phyloP scores from a whole-genome alignment of 208 protist genomes.

The Strigomonas galati region DNA sequence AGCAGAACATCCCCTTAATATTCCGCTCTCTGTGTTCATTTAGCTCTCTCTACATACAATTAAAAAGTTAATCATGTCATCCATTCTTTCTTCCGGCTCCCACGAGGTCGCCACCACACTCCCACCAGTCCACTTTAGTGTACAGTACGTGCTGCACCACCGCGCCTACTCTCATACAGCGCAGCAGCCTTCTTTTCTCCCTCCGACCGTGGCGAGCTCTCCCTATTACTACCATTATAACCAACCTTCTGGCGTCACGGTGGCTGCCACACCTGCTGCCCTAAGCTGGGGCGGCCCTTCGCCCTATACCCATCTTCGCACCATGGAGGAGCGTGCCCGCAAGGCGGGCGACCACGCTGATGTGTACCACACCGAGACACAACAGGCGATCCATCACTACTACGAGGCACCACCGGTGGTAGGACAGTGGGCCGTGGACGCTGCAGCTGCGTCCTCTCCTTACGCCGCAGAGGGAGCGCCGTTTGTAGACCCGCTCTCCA shows the following conservation, averaged over 20 bases:
- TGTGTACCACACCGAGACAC: neutral
- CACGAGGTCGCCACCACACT: neutral
- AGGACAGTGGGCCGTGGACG: too few species aligned
- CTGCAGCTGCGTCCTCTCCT: too few species aligned
- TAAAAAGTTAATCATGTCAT: neutral
- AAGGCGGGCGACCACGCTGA: neutral
- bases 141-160: conserved; percentile 27
- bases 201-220: neutral
- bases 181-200: conserved; percentile 10
- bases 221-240: too few species aligned
- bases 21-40: too few species aligned
- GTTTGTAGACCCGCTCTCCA: conserved; percentile 21
- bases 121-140: conserved; percentile 34
- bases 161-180: conserved; percentile 17
- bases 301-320: neutral
- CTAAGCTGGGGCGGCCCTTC: neutral
- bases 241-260: too few species aligned
- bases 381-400: neutral
- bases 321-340: neutral
- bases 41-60: too few species aligned
- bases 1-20: too few species aligned
- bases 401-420: neutral
- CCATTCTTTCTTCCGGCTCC: neutral
- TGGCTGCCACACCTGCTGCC: too few species aligned
- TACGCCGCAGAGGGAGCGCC: too few species aligned